Evolutionary conservation across 208 protist species (phyloP), one percentile per base, ranked within the genome.

Genomic region (Crithidia fasciculata): DNA sequence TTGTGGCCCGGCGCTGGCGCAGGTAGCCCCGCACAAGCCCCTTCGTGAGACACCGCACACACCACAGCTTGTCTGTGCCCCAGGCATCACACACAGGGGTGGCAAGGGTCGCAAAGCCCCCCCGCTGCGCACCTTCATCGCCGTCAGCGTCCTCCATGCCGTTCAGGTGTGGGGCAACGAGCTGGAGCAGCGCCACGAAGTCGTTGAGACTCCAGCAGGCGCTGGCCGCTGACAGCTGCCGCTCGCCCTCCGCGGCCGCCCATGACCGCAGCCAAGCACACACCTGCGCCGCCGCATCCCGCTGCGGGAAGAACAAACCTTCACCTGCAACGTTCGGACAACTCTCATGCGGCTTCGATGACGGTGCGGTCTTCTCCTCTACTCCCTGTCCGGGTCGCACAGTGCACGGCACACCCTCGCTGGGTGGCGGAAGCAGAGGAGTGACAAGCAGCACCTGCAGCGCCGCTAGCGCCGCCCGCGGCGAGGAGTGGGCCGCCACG

Each of bases 141-240:
- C 28, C 28, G 28, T 1, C 28, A 28, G 1, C 28, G 28, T 28
- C 28, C 28, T 1, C 28, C 28, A 28, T 44, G 59, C 37, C 3
- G 5, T 43, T 43, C 1, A 81, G 45, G 55, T 58, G 65, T 6
- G 67, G 65, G 3, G 61, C 74, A 7, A 71, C 65, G 12, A 82
- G 52, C 75, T 84, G 78, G 16, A 86, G 44, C 55, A 89, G 67
- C 5, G 77, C 65, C 16, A 84, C 81, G 67, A 86, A 43, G 12
- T 82, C 73, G 36, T 82, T 70, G 50, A 89, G 71, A 15, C 78
- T 60, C 81, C 81, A 78, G 40, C 47, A 49, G 36, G 53, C 16
- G 58, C 16, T 37, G 44, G 13, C 13, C 9, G 65, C 47, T 15
- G 50, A 69, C 39, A 55, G 67, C 37, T n/a, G 40, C 39, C 36